Percentiles rank a stretch among this genome's conserved stretches.
Evolutionary conservation across 176 grass and related monocot species (phyloP).

Genomic region (Triticum turgidum): DNA sequence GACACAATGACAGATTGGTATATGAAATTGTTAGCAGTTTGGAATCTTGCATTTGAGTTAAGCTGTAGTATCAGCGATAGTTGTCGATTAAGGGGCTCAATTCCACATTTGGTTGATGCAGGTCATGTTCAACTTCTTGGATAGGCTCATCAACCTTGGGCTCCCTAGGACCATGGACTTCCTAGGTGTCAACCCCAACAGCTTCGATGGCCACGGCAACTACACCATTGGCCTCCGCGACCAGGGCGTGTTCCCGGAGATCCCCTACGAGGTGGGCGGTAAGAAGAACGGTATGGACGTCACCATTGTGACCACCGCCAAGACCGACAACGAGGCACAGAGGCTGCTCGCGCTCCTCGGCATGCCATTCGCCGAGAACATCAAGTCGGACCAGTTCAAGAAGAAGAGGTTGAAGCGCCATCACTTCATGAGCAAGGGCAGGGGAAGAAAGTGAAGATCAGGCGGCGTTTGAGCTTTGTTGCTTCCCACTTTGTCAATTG

Average conservation of each 20-base stretch:
- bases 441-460: constrained; percentile 29
- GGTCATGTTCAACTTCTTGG: constrained; percentile 90
- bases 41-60: neutral
- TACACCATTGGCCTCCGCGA: constrained; percentile 68
- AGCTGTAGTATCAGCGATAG: neutral
- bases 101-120: constrained; percentile 19
- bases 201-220: constrained; percentile 82
- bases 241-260: constrained; percentile 86
- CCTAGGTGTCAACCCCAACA: constrained; percentile 80
- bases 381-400: constrained; percentile 29
- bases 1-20: neutral
- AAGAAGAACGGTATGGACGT: constrained; percentile 96
- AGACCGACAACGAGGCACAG: constrained; percentile 60
- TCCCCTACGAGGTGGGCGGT: constrained; percentile 73
- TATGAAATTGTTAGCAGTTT: neutral
- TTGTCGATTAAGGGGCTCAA: neutral
- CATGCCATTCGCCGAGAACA: constrained; percentile 77
- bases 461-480: neutral
- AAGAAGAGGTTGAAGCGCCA: constrained; percentile 80
- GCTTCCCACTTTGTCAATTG: constrained; percentile 26
- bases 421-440: constrained; percentile 60
- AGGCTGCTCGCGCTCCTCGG: constrained; percentile 71
- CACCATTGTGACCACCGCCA: constrained; percentile 66
- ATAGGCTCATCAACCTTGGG: constrained; percentile 91
- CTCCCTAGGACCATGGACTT: constrained; percentile 88